phyloP scores from a whole-genome alignment of 139 green algal species.

The Picochlorum costavermella region DNA sequence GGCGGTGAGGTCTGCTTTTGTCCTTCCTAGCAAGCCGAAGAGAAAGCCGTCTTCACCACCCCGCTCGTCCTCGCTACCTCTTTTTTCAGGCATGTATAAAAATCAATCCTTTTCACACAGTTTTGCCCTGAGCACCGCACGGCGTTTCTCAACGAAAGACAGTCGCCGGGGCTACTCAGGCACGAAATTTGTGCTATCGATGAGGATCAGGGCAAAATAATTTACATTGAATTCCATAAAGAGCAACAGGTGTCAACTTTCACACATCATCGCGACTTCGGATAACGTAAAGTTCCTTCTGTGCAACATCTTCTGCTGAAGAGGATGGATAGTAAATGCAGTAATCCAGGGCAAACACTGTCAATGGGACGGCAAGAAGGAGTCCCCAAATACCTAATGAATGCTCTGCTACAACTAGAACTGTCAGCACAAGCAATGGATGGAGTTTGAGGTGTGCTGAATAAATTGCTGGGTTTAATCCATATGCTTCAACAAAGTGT shows the following conservation, averaged over 20 bases:
- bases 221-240: conserved; percentile 3
- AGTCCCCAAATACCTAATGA: conserved; percentile 86
- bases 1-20: background rate
- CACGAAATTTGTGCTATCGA: too few relatives aligned
- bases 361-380: conserved; percentile 82
- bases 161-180: too few relatives aligned
- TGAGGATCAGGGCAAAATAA: background rate
- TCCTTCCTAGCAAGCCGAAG: background rate
- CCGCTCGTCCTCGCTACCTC: too few relatives aligned
- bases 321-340: conserved; percentile 55
- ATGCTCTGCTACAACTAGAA: conserved; percentile 70
- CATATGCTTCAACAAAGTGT: conserved; percentile 81
- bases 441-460: conserved; percentile 88
- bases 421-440: conserved; percentile 71
- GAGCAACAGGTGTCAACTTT: conserved; percentile 5
- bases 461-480: conserved; percentile 80
- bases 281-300: conserved; percentile 50
- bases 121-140: too few relatives aligned
- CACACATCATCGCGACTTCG: conserved; percentile 1
- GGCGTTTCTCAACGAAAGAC: too few relatives aligned
- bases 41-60: too few relatives aligned
- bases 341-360: conserved; percentile 90
- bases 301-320: conserved; percentile 49
- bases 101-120: too few relatives aligned
- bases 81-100: too few relatives aligned